phyloP scores from a whole-genome alignment of 768 basidiomycete species.

The Suillus luteus region DNA sequence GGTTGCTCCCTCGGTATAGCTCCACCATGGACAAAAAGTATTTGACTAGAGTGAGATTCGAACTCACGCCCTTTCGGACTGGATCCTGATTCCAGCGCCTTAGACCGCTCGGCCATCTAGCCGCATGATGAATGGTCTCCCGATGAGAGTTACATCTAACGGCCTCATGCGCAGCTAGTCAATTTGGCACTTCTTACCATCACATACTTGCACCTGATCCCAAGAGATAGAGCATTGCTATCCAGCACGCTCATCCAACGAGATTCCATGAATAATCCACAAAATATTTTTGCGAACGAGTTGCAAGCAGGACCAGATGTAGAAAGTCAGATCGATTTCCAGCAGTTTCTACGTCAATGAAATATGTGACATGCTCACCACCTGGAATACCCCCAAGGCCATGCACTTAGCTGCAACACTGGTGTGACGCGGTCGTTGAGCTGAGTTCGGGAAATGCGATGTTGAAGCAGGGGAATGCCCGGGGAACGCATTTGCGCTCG shows the following conservation, averaged over 20 bases:
- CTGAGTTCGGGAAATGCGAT: background rate
- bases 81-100: conserved; percentile 58
- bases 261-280: background rate
- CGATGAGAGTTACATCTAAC: background rate
- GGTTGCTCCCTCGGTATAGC: too few relatives aligned
- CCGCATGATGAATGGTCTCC: background rate
- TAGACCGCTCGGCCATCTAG: conserved; percentile 61
- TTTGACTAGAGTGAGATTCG: conserved; percentile 15
- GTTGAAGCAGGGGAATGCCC: background rate
- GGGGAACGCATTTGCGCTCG: too few relatives aligned
- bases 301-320: background rate
- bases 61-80: conserved; percentile 31
- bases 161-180: too few relatives aligned
- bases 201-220: too few relatives aligned
- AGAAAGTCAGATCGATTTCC: background rate
- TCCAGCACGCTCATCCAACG: background rate
- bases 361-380: background rate
- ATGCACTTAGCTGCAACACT: background rate
- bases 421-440: background rate
- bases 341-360: background rate
- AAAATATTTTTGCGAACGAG: background rate
- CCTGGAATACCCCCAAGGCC: background rate
- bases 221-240: background rate
- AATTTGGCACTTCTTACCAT: too few relatives aligned
- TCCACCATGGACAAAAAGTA: background rate